phyloP scores from a whole-genome alignment of 805 yeast species.

The Ogataea angusta region DNA sequence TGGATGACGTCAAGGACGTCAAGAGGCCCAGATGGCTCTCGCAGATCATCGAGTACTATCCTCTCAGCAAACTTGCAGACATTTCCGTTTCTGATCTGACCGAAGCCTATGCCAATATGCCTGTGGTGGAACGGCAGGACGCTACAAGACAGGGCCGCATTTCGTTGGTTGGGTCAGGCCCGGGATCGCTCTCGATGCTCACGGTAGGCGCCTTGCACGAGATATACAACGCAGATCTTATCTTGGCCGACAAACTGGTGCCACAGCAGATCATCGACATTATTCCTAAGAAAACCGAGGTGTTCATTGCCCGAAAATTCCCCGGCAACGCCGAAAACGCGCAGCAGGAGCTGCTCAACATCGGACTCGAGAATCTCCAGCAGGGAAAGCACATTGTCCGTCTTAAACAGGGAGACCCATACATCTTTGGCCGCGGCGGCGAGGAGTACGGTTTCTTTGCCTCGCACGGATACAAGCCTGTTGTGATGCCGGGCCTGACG shows the following conservation, averaged over 20 bases:
- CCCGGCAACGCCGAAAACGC: slow-evolving; percentile 97
- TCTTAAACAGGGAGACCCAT: slow-evolving; percentile 95
- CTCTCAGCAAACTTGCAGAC: slow-evolving; percentile 59
- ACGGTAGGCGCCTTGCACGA: slow-evolving; percentile 83
- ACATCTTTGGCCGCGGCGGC: slow-evolving; percentile 94
- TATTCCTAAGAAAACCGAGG: slow-evolving; percentile 71
- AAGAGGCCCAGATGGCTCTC: slow-evolving; percentile 80
- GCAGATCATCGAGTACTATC: slow-evolving; percentile 89
- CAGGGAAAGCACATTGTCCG: slow-evolving; percentile 79
- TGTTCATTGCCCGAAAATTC: slow-evolving; percentile 87
- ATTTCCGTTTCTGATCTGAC: slow-evolving; percentile 59
- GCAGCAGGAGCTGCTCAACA: slow-evolving; percentile 73
- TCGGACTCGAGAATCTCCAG: slow-evolving; percentile 63
- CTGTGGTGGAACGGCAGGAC: background rate
- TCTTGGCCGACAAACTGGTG: slow-evolving; percentile 87
- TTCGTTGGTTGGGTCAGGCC: slow-evolving; percentile 91
- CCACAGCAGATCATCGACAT: slow-evolving; percentile 82
- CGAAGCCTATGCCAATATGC: slow-evolving; percentile 17
- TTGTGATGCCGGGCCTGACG: slow-evolving; percentile 82
- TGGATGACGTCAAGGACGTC: slow-evolving; percentile 44
- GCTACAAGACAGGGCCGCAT: slow-evolving; percentile 47
- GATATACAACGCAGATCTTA: slow-evolving; percentile 76
- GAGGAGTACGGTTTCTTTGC: slow-evolving; percentile 78
- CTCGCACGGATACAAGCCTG: slow-evolving; percentile 64
- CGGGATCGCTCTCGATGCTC: slow-evolving; percentile 79